Percentiles rank a stretch among this genome's conserved stretches.
Conservation (phyloP, 176 grass and related monocot genomes). For the Typha latifolia region DNA sequence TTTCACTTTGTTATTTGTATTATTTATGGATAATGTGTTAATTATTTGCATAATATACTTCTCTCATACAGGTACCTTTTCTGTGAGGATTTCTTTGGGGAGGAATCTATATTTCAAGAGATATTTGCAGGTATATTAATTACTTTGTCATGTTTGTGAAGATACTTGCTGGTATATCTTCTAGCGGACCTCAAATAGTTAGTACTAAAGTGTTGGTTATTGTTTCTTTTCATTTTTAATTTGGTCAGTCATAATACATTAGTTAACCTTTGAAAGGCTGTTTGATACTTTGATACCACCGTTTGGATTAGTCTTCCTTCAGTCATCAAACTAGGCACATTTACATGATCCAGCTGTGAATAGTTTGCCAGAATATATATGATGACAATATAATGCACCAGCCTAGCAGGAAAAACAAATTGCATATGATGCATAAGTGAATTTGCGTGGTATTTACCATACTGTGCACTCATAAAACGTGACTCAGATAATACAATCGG, state of each 20-base stretch:
- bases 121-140: slow-evolving; percentile 90
- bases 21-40: slow-evolving; percentile 4
- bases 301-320: no score
- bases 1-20: not conserved
- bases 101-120: slow-evolving; percentile 87
- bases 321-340: no score
- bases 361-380: not conserved
- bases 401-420: not conserved
- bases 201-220: no score
- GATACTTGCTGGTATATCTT: no score
- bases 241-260: no score
- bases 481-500: not conserved
- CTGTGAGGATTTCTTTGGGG: slow-evolving; percentile 89
- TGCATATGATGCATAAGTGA: not conserved
- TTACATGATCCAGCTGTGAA: not conserved
- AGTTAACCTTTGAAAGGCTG: no score
- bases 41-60: slow-evolving; percentile 16
- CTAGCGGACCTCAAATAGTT: no score
- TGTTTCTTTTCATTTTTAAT: no score
- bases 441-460: not conserved
- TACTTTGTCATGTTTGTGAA: slow-evolving; percentile 1
- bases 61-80: slow-evolving; percentile 70
- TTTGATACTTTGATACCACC: no score
- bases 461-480: not conserved
- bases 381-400: not conserved